Base-by-base conservation (phyloP, 805 yeast species). In the Saccharomycopsis olivae region DNA sequence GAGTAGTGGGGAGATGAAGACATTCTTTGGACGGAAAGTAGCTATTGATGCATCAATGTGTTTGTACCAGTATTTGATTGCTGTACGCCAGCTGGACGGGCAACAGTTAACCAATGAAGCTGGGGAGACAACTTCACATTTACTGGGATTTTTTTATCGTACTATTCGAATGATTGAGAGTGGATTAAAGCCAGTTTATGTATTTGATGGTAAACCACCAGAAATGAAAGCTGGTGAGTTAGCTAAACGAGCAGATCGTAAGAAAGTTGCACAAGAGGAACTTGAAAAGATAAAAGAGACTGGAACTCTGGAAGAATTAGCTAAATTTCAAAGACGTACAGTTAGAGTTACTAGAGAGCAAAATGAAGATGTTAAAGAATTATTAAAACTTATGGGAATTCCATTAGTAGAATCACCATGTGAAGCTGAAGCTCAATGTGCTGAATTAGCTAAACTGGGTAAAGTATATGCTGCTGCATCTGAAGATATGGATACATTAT, bases 371-470 rank as follows among this genome's bases (percentile, higher is more conserved):
- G 97, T 96, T 16, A 85, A 86, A 58, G 67, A 72, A 47, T 61
- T 92, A 40, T 65, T 92, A 41, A 72, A 66, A 36, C 62, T 89
- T 27, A 92, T 92, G 99, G 99, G 99, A 0, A 82, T 92, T 36
- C 99, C 99, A 2, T 84, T 66, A 51, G 81, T 92, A 4, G 77
- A 75, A 40, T 97, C 98, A 0, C 98, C 99, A 1, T 80, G 96
- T 56, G 99, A 92, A 60, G 99, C 99, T 2, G 99, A 92, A 58
- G 95, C 98, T 0, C 97, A 92, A 53, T 92, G 98, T 65, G 97
- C 98, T 0, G 92, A 77, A 47, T 62, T 92, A 35, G 96, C 96
- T 3, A 73, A 76, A 43, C 73, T 75, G 10, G 96, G 95, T 2
- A 87, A 86, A 54, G 97, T 89, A 0, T 92, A 78, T 56, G 98